These are phyloP conservation scores for Selaginella moellendorffii DNA, from an alignment of 75 land plant genomes.

Conservation along the genomic window DNA sequence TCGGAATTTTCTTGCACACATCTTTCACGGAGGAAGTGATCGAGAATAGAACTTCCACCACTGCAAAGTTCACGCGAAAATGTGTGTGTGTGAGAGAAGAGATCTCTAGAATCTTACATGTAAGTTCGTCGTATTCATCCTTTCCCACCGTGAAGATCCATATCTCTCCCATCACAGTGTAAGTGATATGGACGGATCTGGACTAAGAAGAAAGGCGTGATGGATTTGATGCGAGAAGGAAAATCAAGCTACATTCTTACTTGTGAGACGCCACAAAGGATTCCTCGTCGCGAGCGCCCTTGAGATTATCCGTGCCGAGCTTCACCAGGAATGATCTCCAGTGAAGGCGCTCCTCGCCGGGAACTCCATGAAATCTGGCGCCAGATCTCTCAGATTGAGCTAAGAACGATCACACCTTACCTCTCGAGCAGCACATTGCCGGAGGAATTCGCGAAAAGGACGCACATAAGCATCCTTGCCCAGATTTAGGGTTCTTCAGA, in stretches of 20 bases:
- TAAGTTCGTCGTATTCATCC: slow-evolving; percentile 91
- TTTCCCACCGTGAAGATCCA: slow-evolving; percentile 81
- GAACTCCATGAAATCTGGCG: slow-evolving; percentile 74
- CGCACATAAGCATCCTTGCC: slow-evolving; percentile 30
- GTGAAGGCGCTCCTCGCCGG: slow-evolving; percentile 84
- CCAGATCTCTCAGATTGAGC: no score
- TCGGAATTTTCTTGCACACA: slow-evolving; percentile 76
- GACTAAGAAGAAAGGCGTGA: neutral
- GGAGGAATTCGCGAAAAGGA: slow-evolving; percentile 33
- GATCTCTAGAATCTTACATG: slow-evolving; percentile 36
- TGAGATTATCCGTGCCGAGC: slow-evolving; percentile 72
- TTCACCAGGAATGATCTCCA: slow-evolving; percentile 92
- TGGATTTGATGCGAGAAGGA: neutral
- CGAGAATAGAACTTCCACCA: slow-evolving; percentile 78
- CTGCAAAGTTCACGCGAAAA: slow-evolving; percentile 16
- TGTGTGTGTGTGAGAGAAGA: neutral
- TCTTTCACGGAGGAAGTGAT: slow-evolving; percentile 82
- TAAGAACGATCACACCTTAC: slow-evolving; percentile 5
- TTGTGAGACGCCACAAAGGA: slow-evolving; percentile 81
- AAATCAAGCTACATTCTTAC: slow-evolving; percentile 21
- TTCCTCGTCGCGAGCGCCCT: slow-evolving; percentile 76
- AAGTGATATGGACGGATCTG: slow-evolving; percentile 86
- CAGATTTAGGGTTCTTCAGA: no score
- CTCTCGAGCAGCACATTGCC: slow-evolving; percentile 45
- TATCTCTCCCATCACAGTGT: slow-evolving; percentile 78